Percentiles rank a stretch among this genome's conserved stretches.
phyloP scores from a whole-genome alignment of 106 monocot genomes.

The Triglochin maritima region DNA sequence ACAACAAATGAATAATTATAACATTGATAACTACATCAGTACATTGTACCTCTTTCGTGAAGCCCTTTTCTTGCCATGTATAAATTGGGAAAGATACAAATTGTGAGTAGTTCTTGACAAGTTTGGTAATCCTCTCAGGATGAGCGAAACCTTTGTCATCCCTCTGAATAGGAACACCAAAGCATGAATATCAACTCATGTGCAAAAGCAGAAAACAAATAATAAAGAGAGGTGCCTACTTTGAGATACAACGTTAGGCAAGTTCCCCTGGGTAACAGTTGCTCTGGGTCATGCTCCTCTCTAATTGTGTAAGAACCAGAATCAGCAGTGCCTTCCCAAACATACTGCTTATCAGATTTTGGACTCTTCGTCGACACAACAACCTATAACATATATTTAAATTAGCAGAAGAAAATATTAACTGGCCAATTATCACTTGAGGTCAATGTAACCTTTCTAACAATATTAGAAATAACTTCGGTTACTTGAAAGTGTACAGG shows the following conservation, averaged over 20 bases:
- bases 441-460: too few species aligned
- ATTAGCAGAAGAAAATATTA: not conserved
- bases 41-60: slow-evolving; percentile 69
- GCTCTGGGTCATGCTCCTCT: slow-evolving; percentile 72
- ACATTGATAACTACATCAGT: too few species aligned
- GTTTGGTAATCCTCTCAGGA: slow-evolving; percentile 86
- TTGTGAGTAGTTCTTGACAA: slow-evolving; percentile 99
- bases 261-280: slow-evolving; percentile 80
- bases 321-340: slow-evolving; percentile 90
- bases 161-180: slow-evolving; percentile 29
- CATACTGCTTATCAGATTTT: slow-evolving; percentile 87
- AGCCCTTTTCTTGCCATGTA: slow-evolving; percentile 97
- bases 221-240: slow-evolving; percentile 23
- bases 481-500: too few species aligned
- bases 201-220: not conserved
- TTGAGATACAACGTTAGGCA: slow-evolving; percentile 86
- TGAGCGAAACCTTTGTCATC: slow-evolving; percentile 93
- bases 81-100: slow-evolving; percentile 97
- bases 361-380: slow-evolving; percentile 92
- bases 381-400: slow-evolving; percentile 27
- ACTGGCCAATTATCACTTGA: not conserved
- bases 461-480: too few species aligned
- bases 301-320: slow-evolving; percentile 75
- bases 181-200: not conserved
- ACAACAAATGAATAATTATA: too few species aligned